Evolutionary conservation across 75 land plant genomes (phyloP).

Genomic region (Pseudotsuga menziesii): DNA sequence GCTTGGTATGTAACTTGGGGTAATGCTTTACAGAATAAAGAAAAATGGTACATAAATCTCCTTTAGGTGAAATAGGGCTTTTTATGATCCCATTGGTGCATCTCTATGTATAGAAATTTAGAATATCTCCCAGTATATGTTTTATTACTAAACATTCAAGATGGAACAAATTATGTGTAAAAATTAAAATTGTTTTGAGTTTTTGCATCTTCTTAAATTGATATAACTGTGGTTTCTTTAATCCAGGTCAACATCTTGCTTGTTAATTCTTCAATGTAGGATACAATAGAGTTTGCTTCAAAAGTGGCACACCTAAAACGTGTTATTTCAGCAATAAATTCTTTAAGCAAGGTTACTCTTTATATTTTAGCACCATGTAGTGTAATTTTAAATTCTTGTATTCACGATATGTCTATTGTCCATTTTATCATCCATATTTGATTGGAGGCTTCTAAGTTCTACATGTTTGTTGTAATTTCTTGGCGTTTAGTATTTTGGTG

Average conservation of each 20-base stretch:
- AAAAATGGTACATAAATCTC: neutral
- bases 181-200: neutral
- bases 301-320: constrained; percentile 57
- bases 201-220: neutral
- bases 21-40: neutral
- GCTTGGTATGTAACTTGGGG: neutral
- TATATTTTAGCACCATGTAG: constrained; percentile 2
- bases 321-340: constrained; percentile 78
- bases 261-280: constrained; percentile 30
- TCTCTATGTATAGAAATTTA: neutral
- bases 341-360: constrained; percentile 78
- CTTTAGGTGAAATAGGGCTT: neutral
- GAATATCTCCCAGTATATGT: neutral
- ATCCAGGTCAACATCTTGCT: constrained; percentile 65
- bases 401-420: neutral
- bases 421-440: neutral
- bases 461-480: neutral
- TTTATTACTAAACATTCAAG: neutral
- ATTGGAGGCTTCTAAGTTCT: neutral
- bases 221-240: constrained; percentile 1
- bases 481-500: constrained; percentile 76
- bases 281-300: constrained; percentile 43
- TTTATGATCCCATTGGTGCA: neutral
- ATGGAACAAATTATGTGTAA: neutral
- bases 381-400: constrained; percentile 1